Conservation (phyloP, 1,284 basidiomycete genomes). For the Sanghuangporus sanghuang region DNA sequence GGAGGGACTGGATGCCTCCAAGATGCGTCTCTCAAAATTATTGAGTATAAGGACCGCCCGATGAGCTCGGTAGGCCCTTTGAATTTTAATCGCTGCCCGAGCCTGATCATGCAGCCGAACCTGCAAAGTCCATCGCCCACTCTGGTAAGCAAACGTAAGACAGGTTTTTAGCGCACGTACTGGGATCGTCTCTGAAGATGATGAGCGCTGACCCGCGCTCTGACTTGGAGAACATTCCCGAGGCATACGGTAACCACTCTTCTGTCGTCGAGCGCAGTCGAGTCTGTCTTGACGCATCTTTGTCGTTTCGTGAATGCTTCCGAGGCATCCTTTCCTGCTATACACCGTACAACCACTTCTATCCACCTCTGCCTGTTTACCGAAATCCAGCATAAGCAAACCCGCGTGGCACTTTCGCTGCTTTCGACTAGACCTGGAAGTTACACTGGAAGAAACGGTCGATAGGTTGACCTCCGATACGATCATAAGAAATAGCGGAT, state of each 20-base stretch:
- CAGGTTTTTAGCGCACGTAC: not conserved
- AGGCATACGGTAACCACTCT: not conserved
- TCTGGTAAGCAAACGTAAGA: not conserved
- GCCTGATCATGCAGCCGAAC: not conserved
- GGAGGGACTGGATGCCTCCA: not conserved
- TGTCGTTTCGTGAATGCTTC: slow-evolving; percentile 1
- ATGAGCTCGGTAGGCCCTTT: slow-evolving; percentile 9
- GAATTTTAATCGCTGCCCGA: slow-evolving; percentile 11
- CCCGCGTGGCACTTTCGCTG: not conserved
- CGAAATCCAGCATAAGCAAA: not conserved
- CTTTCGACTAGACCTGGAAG: not conserved
- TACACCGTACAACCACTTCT: not conserved
- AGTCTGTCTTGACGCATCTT: slow-evolving; percentile 10
- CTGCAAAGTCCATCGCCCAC: not conserved
- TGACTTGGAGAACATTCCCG: not conserved
- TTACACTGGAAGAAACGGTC: not conserved
- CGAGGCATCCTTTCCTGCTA: slow-evolving; percentile 3
- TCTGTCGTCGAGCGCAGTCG: slow-evolving; percentile 6
- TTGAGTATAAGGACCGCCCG: not conserved
- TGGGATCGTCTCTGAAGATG: not conserved
- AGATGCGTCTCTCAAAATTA: not conserved
- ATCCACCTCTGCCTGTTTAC: not conserved
- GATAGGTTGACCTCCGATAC: not conserved
- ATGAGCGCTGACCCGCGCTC: not conserved
- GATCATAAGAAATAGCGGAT: not conserved